Percentiles rank a stretch among this genome's conserved stretches.
phyloP scores from a whole-genome alignment of 1,139 yeast genomes.

The Protomyces pachydermus region DNA sequence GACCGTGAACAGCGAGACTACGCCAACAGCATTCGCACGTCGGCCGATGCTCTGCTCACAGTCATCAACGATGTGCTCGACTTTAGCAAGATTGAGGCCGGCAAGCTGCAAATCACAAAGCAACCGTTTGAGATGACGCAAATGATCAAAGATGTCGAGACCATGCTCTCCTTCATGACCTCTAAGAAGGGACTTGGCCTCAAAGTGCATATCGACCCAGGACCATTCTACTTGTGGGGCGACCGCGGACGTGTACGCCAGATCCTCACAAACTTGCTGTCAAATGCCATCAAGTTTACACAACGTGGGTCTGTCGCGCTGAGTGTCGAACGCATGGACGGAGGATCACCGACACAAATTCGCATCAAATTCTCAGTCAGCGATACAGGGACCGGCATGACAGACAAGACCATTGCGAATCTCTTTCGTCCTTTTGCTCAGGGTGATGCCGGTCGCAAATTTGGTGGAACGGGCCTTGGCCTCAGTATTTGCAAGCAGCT shows the following conservation, averaged over 20 bases:
- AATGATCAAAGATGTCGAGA: slow-evolving; percentile 23
- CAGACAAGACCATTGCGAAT: slow-evolving; percentile 46
- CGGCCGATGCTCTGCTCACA: slow-evolving; percentile 71
- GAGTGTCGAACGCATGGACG: slow-evolving; percentile 18
- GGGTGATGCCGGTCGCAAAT: slow-evolving; percentile 54
- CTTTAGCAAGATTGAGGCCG: slow-evolving; percentile 77
- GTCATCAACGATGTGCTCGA: slow-evolving; percentile 77
- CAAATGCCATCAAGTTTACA: slow-evolving; percentile 82
- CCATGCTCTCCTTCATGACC: slow-evolving; percentile 22
- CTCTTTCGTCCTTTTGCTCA: slow-evolving; percentile 59
- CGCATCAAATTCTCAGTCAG: slow-evolving; percentile 65
- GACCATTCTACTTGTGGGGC: slow-evolving; percentile 59
- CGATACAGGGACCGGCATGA: slow-evolving; percentile 61
- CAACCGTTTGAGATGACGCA: slow-evolving; percentile 51
- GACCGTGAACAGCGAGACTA: slow-evolving; percentile 75
- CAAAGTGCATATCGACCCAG: slow-evolving; percentile 11
- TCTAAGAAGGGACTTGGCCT: slow-evolving; percentile 22
- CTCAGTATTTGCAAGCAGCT: slow-evolving; percentile 35
- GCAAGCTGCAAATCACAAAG: slow-evolving; percentile 65
- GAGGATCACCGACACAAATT: slow-evolving; percentile 34
- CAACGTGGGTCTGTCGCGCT: slow-evolving; percentile 47
- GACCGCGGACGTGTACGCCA: slow-evolving; percentile 84
- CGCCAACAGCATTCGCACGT: slow-evolving; percentile 69
- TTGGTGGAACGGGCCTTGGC: slow-evolving; percentile 61
- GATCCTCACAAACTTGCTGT: slow-evolving; percentile 79